Evolutionary conservation across 2,329 filamentous ascomycete genomes (phyloP).

Genomic region (Fusarium humuli): DNA sequence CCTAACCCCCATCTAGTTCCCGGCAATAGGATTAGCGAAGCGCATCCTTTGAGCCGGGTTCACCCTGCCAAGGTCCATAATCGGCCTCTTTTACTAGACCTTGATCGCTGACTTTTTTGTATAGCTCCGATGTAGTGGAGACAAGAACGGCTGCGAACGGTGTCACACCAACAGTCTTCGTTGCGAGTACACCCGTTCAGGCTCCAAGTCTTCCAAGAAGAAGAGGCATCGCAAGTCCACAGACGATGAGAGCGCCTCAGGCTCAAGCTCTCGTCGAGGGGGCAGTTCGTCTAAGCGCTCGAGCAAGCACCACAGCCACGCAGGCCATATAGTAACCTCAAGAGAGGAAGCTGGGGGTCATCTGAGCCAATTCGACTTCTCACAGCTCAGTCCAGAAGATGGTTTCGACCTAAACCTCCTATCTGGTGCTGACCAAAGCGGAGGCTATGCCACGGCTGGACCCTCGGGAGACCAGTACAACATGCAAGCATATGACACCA

Average conservation of each 20-base stretch:
- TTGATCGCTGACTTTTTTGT: conserved; percentile 20
- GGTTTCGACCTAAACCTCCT: conserved; percentile 47
- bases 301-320: conserved; percentile 35
- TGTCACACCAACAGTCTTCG: conserved; percentile 48
- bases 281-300: conserved; percentile 41
- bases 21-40: neutral
- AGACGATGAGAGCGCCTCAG: conserved; percentile 37
- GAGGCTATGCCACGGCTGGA: conserved; percentile 42
- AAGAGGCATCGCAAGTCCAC: conserved; percentile 43
- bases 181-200: conserved; percentile 53
- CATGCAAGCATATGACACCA: conserved; percentile 22
- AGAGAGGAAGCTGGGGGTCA: conserved; percentile 40
- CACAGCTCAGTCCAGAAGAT: conserved; percentile 48
- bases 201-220: conserved; percentile 49
- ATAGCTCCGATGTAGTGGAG: conserved; percentile 54
- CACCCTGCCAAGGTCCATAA: conserved; percentile 3
- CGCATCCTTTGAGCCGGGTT: neutral
- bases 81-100: neutral
- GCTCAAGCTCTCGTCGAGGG: conserved; percentile 36
- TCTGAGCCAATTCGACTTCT: conserved; percentile 47
- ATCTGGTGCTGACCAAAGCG: conserved; percentile 36
- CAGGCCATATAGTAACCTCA: conserved; percentile 30
- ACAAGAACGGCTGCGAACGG: conserved; percentile 53
- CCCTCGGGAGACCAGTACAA: conserved; percentile 37
- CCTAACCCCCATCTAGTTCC: neutral